A percentile compares a stretch with the other conserved stretches of the same genome.
Conservation (phyloP, 176 grass and related monocot species). For the Oryza australiensis region DNA sequence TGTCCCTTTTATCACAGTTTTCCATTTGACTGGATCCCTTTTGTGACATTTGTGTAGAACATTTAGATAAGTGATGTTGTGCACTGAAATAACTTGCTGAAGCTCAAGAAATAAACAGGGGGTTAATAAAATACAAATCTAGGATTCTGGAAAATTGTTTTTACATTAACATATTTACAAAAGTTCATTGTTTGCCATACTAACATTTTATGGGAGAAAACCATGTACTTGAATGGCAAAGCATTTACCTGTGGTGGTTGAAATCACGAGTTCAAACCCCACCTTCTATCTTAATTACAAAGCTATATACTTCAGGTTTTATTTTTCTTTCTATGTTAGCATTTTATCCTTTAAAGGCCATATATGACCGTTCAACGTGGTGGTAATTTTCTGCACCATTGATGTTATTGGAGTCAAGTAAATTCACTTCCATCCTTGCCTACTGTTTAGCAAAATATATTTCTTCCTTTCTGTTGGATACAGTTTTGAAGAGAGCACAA, state of each 20-base stretch:
- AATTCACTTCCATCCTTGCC: slow-evolving; percentile 15
- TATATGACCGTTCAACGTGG: neutral
- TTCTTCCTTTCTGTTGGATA: slow-evolving; percentile 24
- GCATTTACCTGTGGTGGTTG: neutral
- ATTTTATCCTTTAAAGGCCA: neutral
- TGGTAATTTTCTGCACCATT: slow-evolving; percentile 17
- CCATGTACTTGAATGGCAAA: neutral
- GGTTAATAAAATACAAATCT: slow-evolving; percentile 38
- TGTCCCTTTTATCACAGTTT: neutral
- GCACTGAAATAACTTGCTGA: slow-evolving; percentile 27
- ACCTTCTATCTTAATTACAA: neutral
- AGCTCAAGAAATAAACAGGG: slow-evolving; percentile 36
- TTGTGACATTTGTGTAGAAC: slow-evolving; percentile 35
- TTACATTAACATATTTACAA: slow-evolving; percentile 32
- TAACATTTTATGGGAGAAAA: neutral
- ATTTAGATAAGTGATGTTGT: slow-evolving; percentile 22
- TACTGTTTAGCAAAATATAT: slow-evolving; percentile 15
- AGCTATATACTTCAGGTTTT: neutral
- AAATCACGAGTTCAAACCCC: neutral
- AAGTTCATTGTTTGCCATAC: neutral
- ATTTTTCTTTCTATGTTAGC: too few species aligned
- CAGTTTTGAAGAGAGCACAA: slow-evolving; percentile 56
- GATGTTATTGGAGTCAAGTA: neutral
- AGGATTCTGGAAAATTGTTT: slow-evolving; percentile 39
- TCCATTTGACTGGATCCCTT: neutral